Evolutionary conservation across 192 early-diverging fungal genomes (phyloP), one percentile per base, ranked within the genome.

Genomic region (Linnemannia hyalina): DNA sequence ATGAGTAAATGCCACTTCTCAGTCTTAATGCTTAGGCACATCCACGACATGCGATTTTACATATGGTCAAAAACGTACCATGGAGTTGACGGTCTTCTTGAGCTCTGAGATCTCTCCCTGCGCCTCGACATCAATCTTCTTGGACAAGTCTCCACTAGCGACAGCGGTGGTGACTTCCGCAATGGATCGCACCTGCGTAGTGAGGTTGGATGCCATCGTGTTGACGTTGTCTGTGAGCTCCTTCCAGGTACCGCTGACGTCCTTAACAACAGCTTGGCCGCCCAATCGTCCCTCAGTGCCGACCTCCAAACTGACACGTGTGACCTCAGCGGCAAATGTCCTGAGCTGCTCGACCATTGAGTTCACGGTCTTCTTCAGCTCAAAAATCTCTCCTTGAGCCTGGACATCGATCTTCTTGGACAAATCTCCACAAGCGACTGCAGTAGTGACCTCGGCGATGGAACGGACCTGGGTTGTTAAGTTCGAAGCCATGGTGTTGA

Each of bases 331-430:
- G 35, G 93, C 90, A 77, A 94, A 94, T 6, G 84, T 89, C 23
- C 81, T 77, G 1, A 94, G 75, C 69, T 94, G 52, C 22, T 54
- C 52, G 4, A 96, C 95, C 91, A 96, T 93, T 46, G 70, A 86
- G 89, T 95, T 95, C 81, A 95, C 90, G 0, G 93, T 94, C 23
- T 89, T 86, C 74, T 94, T 94, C 22, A 95, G 85, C 57, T 94
- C 93, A 29, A 85, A 80, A 74, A 94, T 92, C 87, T 95, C 95
- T 65, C 95, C 95, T 52, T 83, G 82, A 13, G 88, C 91, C 60
- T 93, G 92, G 35, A 94, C 92, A 38, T 90, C 82, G 72, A 95
- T 91, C 36, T 89, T 91, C 82, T 93, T 92, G 26, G 90, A 90
- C 26, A 95, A 78, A 80, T 95, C 93, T 15, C 95, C 95, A n/a